Evolutionary conservation across 257 asterid species (phyloP).

Genomic region (Gentiana straminea): DNA sequence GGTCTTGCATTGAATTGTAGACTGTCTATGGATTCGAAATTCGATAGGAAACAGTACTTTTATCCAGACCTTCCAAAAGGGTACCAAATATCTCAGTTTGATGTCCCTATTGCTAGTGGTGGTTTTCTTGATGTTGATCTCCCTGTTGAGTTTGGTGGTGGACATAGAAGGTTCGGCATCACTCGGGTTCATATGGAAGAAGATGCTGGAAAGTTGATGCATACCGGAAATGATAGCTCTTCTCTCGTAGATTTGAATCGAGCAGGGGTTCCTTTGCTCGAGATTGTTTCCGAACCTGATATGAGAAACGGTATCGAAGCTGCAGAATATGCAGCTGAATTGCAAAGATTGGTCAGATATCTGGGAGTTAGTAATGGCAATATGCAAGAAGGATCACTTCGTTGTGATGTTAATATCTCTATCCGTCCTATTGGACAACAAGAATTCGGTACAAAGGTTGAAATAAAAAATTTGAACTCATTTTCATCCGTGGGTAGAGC

Average conservation of each 20-base stretch:
- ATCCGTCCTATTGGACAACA: constrained; percentile 82
- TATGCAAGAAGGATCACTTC: constrained; percentile 98
- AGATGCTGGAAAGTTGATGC: constrained; percentile 96
- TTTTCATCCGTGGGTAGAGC: constrained; percentile 92
- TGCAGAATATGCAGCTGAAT: constrained; percentile 93
- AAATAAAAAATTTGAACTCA: constrained; percentile 91
- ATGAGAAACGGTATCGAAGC: constrained; percentile 97
- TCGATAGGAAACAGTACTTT: constrained; percentile 91
- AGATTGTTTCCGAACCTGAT: constrained; percentile 97
- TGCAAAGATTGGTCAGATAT: constrained; percentile 92
- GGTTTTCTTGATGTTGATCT: constrained; percentile 87
- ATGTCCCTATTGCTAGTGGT: constrained; percentile 67
- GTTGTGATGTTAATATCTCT: constrained; percentile 94
- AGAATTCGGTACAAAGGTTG: constrained; percentile 95
- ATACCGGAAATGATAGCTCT: constrained; percentile 54
- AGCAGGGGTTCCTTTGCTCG: constrained; percentile 98
- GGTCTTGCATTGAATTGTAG: constrained; percentile 84
- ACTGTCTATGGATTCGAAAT: constrained; percentile 66
- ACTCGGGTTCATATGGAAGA: constrained; percentile 99
- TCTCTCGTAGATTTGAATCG: constrained; percentile 98
- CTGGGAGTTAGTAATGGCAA: constrained; percentile 92
- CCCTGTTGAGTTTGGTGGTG: constrained; percentile 93
- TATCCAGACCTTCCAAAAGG: constrained; percentile 98
- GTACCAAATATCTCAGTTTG: constrained; percentile 95
- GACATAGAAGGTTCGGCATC: constrained; percentile 82